A percentile compares a stretch with the other conserved stretches of the same genome.
phyloP scores from a whole-genome alignment of 352 stramenopile species.

The Aphanomyces invadans region DNA sequence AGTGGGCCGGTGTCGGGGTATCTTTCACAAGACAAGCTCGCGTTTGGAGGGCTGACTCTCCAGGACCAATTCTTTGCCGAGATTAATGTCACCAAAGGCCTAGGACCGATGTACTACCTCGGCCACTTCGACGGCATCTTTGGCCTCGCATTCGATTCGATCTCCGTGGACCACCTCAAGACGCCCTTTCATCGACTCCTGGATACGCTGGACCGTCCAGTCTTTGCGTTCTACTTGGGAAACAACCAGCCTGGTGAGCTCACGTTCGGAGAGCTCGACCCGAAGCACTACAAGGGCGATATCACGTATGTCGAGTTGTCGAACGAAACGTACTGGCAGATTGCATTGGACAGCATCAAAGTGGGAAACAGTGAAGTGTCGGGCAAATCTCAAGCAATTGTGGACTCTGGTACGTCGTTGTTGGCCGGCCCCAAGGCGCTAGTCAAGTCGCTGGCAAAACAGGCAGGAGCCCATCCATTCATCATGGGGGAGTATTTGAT shows the following conservation, averaged over 20 bases:
- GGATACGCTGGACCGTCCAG: constrained; percentile 77
- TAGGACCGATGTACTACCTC: constrained; percentile 91
- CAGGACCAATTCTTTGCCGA: constrained; percentile 91
- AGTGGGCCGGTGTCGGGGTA: constrained; percentile 88
- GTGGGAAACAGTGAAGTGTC: constrained; percentile 51
- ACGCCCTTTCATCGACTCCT: constrained; percentile 94
- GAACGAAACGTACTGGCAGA: constrained; percentile 60
- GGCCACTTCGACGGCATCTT: constrained; percentile 98
- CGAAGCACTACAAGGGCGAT: constrained; percentile 90
- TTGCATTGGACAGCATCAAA: constrained; percentile 62
- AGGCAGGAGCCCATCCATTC: constrained; percentile 86
- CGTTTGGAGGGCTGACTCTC: constrained; percentile 55
- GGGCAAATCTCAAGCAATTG: constrained; percentile 76
- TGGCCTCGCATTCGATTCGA: constrained; percentile 91
- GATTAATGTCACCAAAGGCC: constrained; percentile 92
- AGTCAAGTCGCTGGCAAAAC: constrained; percentile 76
- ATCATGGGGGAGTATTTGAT: constrained; percentile 94
- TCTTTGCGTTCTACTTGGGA: constrained; percentile 96
- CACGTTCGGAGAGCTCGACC: constrained; percentile 76
- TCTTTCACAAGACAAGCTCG: constrained; percentile 83
- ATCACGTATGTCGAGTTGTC: constrained; percentile 85
- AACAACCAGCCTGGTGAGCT: constrained; percentile 74
- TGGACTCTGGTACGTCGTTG: constrained; percentile 95
- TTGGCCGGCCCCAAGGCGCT: constrained; percentile 89
- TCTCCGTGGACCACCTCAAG: constrained; percentile 87